Evolutionary conservation across 2,329 filamentous ascomycete species (phyloP), one percentile per base, ranked within the genome.

Genomic region (Calonectria ilicicola): DNA sequence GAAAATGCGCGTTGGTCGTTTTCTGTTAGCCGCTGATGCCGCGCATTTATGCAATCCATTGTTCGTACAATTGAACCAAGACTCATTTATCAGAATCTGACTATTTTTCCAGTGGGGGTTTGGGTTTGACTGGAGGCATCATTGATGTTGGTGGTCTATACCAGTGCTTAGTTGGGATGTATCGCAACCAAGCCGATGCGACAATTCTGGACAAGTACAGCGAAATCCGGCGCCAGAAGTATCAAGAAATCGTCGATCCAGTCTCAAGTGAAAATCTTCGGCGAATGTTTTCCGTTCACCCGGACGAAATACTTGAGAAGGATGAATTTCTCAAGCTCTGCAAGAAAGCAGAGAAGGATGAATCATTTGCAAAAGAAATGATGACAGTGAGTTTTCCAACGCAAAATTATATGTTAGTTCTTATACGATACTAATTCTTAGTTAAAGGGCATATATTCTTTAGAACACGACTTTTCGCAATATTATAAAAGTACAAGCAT

Each of bases 41-140:
- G 91, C 91, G 3, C 91, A 92, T 65, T 75, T 88, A 19, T 88
- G 87, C 77, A 89, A 88, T 78, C 86, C 86, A 0, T 87, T 75
- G 74, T 75, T 23, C 58, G 74, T 21, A 10, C 23, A 12, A 49
- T 3, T 42, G 4, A 17, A 19, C 23, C 9, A 10, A 17, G 15
- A 27, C 23, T 17, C 23, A 17, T 26, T 12, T 4, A 15, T 14
- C 32, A 35, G 12, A 35, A 42, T 51, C 14, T 38, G 23, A 21
- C 63, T 14, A 44, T 15, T 15, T 2, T 47, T 47, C 17, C 5
- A 74, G 88, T 81, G 91, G 91, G 56, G 91, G 91, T 0, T 83
- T 92, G 19, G 91, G 91, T 1, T 87, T 93, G 63, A 92, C 90
- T 0, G 90, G 91, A 7, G 91, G 91, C 0, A 90, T 93, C 67